Base-by-base conservation (phyloP, 2,329 filamentous ascomycete genomes). In the Diaporthe capsici region DNA sequence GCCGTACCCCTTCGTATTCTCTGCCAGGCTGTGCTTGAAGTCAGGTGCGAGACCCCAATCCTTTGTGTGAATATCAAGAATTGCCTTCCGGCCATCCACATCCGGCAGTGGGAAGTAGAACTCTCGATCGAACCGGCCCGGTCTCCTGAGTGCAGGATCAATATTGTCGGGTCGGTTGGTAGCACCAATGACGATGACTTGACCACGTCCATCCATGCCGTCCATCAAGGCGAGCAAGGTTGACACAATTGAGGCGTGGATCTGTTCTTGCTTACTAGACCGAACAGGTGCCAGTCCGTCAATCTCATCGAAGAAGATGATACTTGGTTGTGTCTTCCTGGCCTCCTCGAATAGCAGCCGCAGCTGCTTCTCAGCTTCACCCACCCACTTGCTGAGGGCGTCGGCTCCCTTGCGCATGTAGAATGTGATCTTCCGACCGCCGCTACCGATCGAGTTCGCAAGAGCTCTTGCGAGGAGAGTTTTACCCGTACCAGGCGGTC, bases 351-450 rank as follows among this genome's bases (percentile, higher is more conserved):
- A 99, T 7, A 99, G 89, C 75, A 98, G 87, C 61, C 97, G 93
- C 72, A 99, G 90, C 83, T 99, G 97, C 84, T 96, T 94, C 85
- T 99, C 97, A 13, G 97, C 97, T 85, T 99, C 97, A 82, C 97
- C 97, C 71, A 99, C 97, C 97, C 97, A 99, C 85, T 99, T 99
- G 84, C 96, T 98, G 77, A 99, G 87, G 22, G 96, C 96, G 89
- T 99, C 97, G 34, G 97, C 97, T 82, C 97, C 97, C 85, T 99
- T 99, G 76, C 97, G 94, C 97, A 99, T 99, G 85, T 98, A 99
- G 81, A 99, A 99, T 0, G 96, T 98, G 78, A 99, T 97, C 83
- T 98, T 98, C 79, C 94, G 93, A 31, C 96, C 96, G 68, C 96
- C 94, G 17, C 94, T 92, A 78, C 95, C 96, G 76, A 98, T 94